phyloP scores from a whole-genome alignment of 1,139 yeast species.

The Suhomyces choctaworum region DNA sequence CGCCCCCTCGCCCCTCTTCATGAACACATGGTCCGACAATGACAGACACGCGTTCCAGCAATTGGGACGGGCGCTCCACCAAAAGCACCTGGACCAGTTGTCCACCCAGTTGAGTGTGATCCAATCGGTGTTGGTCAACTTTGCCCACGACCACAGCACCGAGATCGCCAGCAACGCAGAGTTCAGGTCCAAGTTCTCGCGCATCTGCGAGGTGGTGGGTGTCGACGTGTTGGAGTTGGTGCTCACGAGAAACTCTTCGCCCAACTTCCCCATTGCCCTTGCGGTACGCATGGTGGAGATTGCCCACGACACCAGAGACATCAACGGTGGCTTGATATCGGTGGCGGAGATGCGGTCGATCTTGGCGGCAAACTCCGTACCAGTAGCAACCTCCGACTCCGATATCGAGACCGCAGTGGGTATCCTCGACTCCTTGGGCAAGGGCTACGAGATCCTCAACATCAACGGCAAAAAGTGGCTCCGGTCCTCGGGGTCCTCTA shows the following conservation, averaged over 20 bases:
- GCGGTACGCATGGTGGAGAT: slow-evolving; percentile 74
- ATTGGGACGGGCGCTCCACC: slow-evolving; percentile 25
- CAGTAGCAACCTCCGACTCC: slow-evolving; percentile 35
- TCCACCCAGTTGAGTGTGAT: slow-evolving; percentile 60
- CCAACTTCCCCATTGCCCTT: slow-evolving; percentile 64
- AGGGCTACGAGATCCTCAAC: slow-evolving; percentile 37
- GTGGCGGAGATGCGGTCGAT: slow-evolving; percentile 54
- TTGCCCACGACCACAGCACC: slow-evolving; percentile 61
- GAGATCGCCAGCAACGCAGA: slow-evolving; percentile 66
- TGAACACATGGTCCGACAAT: slow-evolving; percentile 1
- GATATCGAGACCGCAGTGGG: slow-evolving; percentile 58
- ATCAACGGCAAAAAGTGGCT: slow-evolving; percentile 43
- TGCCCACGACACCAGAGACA: slow-evolving; percentile 65
- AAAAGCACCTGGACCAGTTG: slow-evolving; percentile 51
- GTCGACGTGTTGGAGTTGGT: slow-evolving; percentile 73
- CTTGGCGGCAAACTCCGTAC: slow-evolving; percentile 28
- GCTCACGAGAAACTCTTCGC: slow-evolving; percentile 22
- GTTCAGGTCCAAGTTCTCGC: slow-evolving; percentile 68
- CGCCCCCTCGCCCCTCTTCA: too few species aligned
- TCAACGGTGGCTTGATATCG: slow-evolving; percentile 79
- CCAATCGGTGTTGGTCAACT: slow-evolving; percentile 58
- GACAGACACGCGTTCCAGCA: slow-evolving; percentile 23
- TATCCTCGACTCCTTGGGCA: slow-evolving; percentile 42
- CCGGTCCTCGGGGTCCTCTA: slow-evolving; percentile 35
- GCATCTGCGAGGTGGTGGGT: slow-evolving; percentile 75